A percentile compares a stretch with the other conserved stretches of the same genome.
Evolutionary conservation across 2,329 filamentous ascomycete species (phyloP).

Genomic region (Verticillium dahliae): DNA sequence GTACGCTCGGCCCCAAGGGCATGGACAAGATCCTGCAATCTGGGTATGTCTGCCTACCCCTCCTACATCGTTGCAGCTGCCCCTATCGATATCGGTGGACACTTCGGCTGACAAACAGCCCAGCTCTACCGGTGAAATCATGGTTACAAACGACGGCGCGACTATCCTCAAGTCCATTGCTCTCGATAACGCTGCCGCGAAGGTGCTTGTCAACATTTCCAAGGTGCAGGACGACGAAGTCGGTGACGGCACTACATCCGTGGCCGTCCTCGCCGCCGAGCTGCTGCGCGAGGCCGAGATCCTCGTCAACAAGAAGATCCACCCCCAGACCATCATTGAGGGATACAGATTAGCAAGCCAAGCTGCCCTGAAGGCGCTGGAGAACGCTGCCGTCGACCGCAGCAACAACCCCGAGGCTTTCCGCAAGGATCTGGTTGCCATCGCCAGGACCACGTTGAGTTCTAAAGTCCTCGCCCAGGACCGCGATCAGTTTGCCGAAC

Average conservation of each 20-base stretch:
- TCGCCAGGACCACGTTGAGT: constrained; percentile 91
- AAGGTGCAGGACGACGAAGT: constrained; percentile 99
- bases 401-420: constrained; percentile 79
- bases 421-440: constrained; percentile 80
- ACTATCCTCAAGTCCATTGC: constrained; percentile 98
- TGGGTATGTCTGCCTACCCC: constrained; percentile 54
- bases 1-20: constrained; percentile 91
- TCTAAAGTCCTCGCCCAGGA: constrained; percentile 96
- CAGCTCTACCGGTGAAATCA: constrained; percentile 90
- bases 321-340: constrained; percentile 98
- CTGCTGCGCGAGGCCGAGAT: constrained; percentile 94
- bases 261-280: constrained; percentile 94
- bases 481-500: constrained; percentile 79
- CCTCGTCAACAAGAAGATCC: constrained; percentile 95
- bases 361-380: constrained; percentile 78
- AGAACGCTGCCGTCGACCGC: constrained; percentile 81
- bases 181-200: constrained; percentile 95
- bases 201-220: constrained; percentile 97
- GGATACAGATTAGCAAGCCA: constrained; percentile 95
- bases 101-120: neutral
- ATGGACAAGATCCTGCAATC: constrained; percentile 99
- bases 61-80: neutral
- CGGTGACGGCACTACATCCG: constrained; percentile 94
- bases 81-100: constrained; percentile 3
- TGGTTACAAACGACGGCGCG: constrained; percentile 98